Evolutionary conservation across 2,329 filamentous ascomycete species (phyloP).

Genomic region (Chrysosporium queenslandicum): DNA sequence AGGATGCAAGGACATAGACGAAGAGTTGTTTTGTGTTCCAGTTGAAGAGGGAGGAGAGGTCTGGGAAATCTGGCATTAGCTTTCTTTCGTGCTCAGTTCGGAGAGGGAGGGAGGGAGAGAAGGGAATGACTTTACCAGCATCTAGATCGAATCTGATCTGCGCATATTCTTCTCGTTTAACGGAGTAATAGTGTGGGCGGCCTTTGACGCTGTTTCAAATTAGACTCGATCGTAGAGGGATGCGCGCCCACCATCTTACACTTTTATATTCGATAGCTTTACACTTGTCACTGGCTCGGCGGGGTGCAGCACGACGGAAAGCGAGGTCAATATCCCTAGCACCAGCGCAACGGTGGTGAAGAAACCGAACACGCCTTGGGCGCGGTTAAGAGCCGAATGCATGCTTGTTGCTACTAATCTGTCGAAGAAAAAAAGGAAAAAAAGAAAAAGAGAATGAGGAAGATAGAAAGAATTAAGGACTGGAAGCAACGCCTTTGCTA

Average conservation of each 20-base stretch:
- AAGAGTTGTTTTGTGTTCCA: conserved; percentile 99
- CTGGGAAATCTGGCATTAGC: no score
- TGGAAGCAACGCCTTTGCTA: neutral
- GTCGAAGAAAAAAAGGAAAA: neutral
- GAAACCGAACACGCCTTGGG: conserved; percentile 93
- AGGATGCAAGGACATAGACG: conserved; percentile 81
- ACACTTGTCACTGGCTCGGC: conserved; percentile 45
- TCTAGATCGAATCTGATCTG: conserved; percentile 88
- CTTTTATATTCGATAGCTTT: conserved; percentile 58
- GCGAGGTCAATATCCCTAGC: conserved; percentile 67
- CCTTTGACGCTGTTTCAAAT: conserved; percentile 59
- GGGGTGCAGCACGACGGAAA: conserved; percentile 59
- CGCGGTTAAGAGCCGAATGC: conserved; percentile 75
- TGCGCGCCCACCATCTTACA: conserved; percentile 46
- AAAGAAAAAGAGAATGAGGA: neutral
- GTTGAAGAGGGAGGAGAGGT: conserved; percentile 85
- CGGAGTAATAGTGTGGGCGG: conserved; percentile 88
- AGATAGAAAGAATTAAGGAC: neutral
- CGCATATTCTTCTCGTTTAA: conserved; percentile 90
- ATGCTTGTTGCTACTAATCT: conserved; percentile 41
- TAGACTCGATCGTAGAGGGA: neutral
- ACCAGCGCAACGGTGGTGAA: conserved; percentile 89
- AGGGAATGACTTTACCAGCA: conserved; percentile 46
- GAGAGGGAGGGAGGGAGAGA: neutral
- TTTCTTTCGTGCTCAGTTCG: neutral